These are phyloP conservation scores for Decorospora gaudefroyi DNA, from an alignment of 2,329 filamentous ascomycete genomes.

Conservation along the genomic window DNA sequence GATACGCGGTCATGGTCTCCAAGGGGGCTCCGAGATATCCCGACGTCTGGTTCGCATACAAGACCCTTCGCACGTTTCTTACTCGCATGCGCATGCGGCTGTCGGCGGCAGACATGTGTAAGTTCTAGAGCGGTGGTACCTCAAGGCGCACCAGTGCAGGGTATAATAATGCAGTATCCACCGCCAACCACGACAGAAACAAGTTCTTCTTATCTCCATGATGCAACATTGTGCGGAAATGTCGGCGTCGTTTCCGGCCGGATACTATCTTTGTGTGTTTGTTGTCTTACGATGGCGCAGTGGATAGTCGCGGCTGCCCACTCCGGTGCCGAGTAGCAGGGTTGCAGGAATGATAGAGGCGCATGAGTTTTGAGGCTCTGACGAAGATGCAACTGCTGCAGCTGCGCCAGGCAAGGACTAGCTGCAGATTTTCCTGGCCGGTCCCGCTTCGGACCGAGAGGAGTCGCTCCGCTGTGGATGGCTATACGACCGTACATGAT, in stretches of 20 bases:
- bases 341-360: slow-evolving; percentile 10
- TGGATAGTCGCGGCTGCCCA: slow-evolving; percentile 2
- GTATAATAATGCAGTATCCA: too few species aligned
- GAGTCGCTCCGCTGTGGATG: too few species aligned
- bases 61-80: slow-evolving; percentile 11
- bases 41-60: slow-evolving; percentile 17
- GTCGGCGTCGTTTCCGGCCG: slow-evolving; percentile 9
- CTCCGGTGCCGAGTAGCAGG: too few species aligned
- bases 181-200: slow-evolving; percentile 1
- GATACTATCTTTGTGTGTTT: slow-evolving; percentile 1
- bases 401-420: slow-evolving; percentile 16
- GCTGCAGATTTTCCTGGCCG: slow-evolving; percentile 16
- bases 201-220: slow-evolving; percentile 16
- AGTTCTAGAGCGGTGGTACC: slow-evolving; percentile 18
- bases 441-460: slow-evolving; percentile 10
- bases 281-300: background rate
- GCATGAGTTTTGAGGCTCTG: slow-evolving; percentile 3
- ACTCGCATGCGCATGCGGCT: slow-evolving; percentile 8
- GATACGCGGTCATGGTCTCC: background rate
- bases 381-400: slow-evolving; percentile 13
- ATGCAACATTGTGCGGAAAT: slow-evolving; percentile 8
- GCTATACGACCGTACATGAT: too few species aligned
- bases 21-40: slow-evolving; percentile 16
- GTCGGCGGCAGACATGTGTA: background rate
- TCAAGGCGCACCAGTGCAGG: too few species aligned